phyloP scores from a whole-genome alignment of 768 basidiomycete species.

The Coprinellus micaceus region DNA sequence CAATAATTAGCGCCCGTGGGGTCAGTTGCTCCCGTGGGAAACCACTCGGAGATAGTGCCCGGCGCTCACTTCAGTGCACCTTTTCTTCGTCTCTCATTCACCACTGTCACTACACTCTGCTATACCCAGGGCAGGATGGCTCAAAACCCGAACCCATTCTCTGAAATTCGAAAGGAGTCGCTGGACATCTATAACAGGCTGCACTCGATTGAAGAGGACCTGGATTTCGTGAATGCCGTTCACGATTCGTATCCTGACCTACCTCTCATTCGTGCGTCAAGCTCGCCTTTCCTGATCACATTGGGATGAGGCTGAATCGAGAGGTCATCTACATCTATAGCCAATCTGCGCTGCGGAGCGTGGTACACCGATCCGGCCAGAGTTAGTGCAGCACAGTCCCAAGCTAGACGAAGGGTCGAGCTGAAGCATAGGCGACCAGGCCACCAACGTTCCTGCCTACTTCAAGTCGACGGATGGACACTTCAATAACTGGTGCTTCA shows the following conservation, averaged over 20 bases:
- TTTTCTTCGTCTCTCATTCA: no score
- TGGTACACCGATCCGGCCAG: slow-evolving; percentile 84
- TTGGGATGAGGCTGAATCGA: neutral
- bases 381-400: slow-evolving; percentile 31
- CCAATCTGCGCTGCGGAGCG: slow-evolving; percentile 90
- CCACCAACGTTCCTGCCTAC: slow-evolving; percentile 54
- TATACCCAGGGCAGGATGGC: neutral
- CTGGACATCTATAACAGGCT: slow-evolving; percentile 83
- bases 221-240: slow-evolving; percentile 61
- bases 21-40: no score
- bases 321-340: slow-evolving; percentile 32
- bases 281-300: neutral
- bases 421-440: slow-evolving; percentile 16
- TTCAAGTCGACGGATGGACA: slow-evolving; percentile 95
- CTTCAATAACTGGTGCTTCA: slow-evolving; percentile 81
- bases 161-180: slow-evolving; percentile 61
- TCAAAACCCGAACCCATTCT: slow-evolving; percentile 21
- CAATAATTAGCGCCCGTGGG: no score
- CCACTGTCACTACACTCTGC: no score
- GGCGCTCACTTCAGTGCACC: no score
- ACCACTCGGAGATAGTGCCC: no score
- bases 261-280: slow-evolving; percentile 50
- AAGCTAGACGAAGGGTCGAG: neutral
- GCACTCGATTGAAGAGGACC: slow-evolving; percentile 80
- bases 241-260: slow-evolving; percentile 37